Base-by-base conservation (phyloP, 306 rosid genomes). In the Sechiopsis laciniata region DNA sequence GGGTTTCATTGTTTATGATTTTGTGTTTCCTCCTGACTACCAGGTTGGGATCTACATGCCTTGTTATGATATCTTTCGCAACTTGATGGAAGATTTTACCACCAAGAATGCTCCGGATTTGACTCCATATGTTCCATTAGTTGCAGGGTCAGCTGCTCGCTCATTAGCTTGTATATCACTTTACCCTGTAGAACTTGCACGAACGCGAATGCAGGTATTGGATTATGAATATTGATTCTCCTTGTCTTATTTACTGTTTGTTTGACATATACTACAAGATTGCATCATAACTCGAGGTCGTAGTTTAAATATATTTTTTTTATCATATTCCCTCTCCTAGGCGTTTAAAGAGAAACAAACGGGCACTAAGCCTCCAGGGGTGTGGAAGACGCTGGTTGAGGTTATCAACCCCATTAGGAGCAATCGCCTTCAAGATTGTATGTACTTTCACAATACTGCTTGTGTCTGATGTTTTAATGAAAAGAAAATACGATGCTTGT, bases 371-470 rank as follows among this genome's bases (percentile, higher is more conserved):
- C 88, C 89, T 83, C 89, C 89, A 21, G 99, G 97, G 63, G 88
- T 94, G 37, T 82, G 84, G 88, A 90, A 86, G 86, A 94, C 99
- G 22, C 85, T 94, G 84, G 72, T 77, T 78, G 96, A 79, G 78
- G 90, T 81, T 74, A 80, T 83, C 59, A 77, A 85, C 58, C 95
- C 97, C 29, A 70, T 61, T 29, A 65, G 80, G 66, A 80, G 83
- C 62, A 85, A 53, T 75, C 78, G 72, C 56, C 76, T 84, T 73
- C 92, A 85, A 62, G 85, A 76, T 71, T 60, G 96, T 94, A 77
- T 76, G 88, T 73, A 60, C 55, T 56, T 22, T 11, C 37, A 17
- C 8, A 2, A 2, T 52, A 24, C 20, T 1, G 4, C 57, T 50
- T 15, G 15, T 51, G 37, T 61, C 14, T 61, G 46, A 61, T 61